Base-by-base conservation (phyloP, 2,329 filamentous ascomycete species). In the Erysiphe neolycopersici region DNA sequence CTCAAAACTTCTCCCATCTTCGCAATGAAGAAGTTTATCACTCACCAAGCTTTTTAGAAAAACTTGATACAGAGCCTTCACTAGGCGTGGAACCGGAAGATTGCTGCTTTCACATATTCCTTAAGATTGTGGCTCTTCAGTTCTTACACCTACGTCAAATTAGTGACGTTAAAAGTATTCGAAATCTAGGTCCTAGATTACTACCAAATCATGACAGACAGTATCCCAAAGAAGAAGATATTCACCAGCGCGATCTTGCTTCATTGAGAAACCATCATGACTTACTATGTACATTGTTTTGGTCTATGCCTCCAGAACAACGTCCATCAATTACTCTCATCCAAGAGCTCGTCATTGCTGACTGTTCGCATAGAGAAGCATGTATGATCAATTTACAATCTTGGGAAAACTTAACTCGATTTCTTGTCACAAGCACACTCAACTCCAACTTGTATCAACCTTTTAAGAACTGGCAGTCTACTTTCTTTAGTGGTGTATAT, bases 211-310 rank as follows among this genome's bases (percentile, higher is more conserved):
- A 79, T 50, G 66, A 72, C 48, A 64, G 75, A 10, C 69, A 75
- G 46, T 71, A 73, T 45, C 64, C 68, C 32, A 77, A 74, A 50
- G 73, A 79, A 52, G 65, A 73, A 46, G 63, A 61, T 5, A 64
- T 77, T 11, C 64, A 68, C 45, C 63, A 73, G 49, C 65, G 66
- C 33, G 73, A 79, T 41, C 61, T 79, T 39, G 71, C 71, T 4
- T 71, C 73, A 5, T 58, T 79, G 38, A 62, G 73, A 45, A 79
- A 79, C 47, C 75, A 79, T 47, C 74, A 79, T 46, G 74, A 79
- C 54, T 64, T 79, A 37, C 61, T 79, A 3, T 73, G 69, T 49
- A 75, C 72, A 0, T 60, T 79, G 4, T 79, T 70, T 53, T 79
- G 73, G 72, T 69, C 68, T 5, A 64, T 69, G 1, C 73, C 73